Evolutionary conservation across 345 rosid genomes (phyloP).

Genomic region (Gossypium herbaceum): DNA sequence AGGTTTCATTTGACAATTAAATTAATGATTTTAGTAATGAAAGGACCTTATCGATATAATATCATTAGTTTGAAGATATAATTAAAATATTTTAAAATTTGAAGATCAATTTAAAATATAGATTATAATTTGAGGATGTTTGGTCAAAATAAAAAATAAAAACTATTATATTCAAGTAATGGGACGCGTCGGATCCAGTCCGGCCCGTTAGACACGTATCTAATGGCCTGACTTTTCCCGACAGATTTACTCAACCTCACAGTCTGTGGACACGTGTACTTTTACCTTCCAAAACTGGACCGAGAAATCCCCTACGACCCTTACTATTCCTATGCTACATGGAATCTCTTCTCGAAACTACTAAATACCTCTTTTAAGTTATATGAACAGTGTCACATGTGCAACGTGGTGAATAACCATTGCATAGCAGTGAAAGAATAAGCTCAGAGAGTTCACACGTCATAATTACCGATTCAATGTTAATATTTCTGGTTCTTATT

Average conservation of each 20-base stretch:
- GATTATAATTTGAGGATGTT: no score
- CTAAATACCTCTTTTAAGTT: not conserved
- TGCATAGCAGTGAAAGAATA: not conserved
- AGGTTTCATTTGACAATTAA: no score
- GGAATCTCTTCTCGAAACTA: not conserved
- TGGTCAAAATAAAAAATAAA: no score
- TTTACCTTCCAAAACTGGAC: not conserved
- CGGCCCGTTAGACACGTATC: not conserved
- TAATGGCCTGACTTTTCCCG: not conserved
- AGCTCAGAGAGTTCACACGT: not conserved
- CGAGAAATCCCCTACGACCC: not conserved
- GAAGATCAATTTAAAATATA: no score
- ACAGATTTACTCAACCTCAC: not conserved
- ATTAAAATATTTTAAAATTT: no score
- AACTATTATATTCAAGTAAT: not conserved
- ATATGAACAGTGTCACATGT: not conserved
- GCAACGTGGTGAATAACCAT: not conserved
- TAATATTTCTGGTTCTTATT: no score
- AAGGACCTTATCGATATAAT: no score
- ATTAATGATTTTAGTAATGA: no score
- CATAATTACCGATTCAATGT: not conserved
- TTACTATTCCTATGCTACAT: not conserved
- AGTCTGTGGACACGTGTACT: not conserved
- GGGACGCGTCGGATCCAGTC: not conserved
- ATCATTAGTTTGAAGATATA: no score